Base-by-base conservation (phyloP, 176 grass and related monocot genomes). In the Raddia guianensis region DNA sequence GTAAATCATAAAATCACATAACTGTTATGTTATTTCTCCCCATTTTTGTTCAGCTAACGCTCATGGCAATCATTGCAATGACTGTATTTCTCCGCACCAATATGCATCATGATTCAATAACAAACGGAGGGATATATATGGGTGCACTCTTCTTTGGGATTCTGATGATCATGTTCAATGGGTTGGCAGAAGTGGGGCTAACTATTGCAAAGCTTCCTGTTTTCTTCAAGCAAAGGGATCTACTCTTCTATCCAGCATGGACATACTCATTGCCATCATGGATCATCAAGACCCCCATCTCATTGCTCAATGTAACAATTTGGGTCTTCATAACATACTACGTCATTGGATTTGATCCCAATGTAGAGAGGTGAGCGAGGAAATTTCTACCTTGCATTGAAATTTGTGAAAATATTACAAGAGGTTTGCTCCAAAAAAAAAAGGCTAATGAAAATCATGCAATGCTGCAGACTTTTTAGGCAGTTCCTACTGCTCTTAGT, bases 151-250 rank as follows among this genome's bases (percentile, higher is more conserved):
- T 88, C 89, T 92, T 81, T 84, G 69, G 66, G 32, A 81, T 90
- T 0, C 9, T 87, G 59, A 85, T 90, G 81, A 69, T 92, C 59
- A 92, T 95, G 93, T 90, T 95, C 82, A 92, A 92, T 77, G 90
- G 93, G 43, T 83, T 95, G 50, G 84, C 87, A 77, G 93, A 95
- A 80, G 14, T 95, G 70, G 84, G 88, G 43, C 63, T 92, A 77
- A 85, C 93, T 47, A 81, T 92, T 68, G 54, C 69, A 66, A 92
- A 90, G 71, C 87, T 95, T 14, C 93, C 93, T 37, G 90, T 95
- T 83, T 95, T 95, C 66, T 95, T 85, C 82, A 95, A 95, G 87
- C 93, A 95, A 76, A 85, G 93, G 57, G 87, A 95, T 84, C 87
- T 90, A 81, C 90, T 87, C 27, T 90, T 95, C 72, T 95, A 85